Percentiles rank a stretch among this genome's conserved stretches.
phyloP scores from a whole-genome alignment of 768 basidiomycete genomes.

The Podaxis sp. region DNA sequence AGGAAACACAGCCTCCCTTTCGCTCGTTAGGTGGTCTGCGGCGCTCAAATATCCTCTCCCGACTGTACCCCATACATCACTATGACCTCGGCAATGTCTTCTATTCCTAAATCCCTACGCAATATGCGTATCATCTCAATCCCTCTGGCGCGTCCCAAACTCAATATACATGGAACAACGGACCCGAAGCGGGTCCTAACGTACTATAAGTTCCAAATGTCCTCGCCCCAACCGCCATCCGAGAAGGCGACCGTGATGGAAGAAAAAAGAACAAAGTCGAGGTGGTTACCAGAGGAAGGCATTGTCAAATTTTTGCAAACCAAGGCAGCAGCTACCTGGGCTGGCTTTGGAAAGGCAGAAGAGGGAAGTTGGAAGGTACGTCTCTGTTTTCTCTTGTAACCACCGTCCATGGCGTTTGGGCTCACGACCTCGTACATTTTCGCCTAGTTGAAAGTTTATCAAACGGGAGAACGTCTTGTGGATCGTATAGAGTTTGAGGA shows the following conservation, averaged over 20 bases:
- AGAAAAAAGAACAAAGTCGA: slow-evolving; percentile 21
- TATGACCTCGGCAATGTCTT: slow-evolving; percentile 11
- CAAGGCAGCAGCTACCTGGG: slow-evolving; percentile 61
- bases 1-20: background rate
- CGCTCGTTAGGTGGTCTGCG: background rate
- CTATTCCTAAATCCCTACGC: slow-evolving; percentile 23
- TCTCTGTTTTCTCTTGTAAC: slow-evolving; percentile 5
- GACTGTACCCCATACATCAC: too few relatives aligned
- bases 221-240: slow-evolving; percentile 18
- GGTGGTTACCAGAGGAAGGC: slow-evolving; percentile 41
- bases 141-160: slow-evolving; percentile 39
- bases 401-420: background rate
- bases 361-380: slow-evolving; percentile 70
- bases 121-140: slow-evolving; percentile 48
- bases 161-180: slow-evolving; percentile 7
- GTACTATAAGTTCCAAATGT: slow-evolving; percentile 46
- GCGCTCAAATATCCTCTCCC: background rate
- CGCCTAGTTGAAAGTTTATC: slow-evolving; percentile 54
- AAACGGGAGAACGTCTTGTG: slow-evolving; percentile 63
- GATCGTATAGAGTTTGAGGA: slow-evolving; percentile 83
- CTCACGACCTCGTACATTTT: background rate
- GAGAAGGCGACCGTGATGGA: slow-evolving; percentile 5
- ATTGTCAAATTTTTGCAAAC: slow-evolving; percentile 44
- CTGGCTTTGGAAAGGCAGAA: slow-evolving; percentile 64
- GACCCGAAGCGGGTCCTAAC: slow-evolving; percentile 28